Conservation (phyloP, 164 flowering plant species). For the Dillenia suffruticosa region DNA sequence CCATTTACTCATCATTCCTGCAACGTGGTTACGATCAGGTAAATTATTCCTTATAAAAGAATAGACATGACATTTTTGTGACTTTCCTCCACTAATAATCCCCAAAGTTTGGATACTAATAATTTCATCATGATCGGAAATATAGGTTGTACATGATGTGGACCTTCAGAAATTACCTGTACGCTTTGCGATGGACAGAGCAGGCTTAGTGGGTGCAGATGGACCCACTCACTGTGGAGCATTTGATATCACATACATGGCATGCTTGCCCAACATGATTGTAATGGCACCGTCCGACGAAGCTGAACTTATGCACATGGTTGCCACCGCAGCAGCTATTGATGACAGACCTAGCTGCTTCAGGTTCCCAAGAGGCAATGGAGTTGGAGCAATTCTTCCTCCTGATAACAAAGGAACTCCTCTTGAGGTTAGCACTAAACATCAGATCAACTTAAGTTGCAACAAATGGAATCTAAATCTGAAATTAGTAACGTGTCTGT, state of each 20-base stretch:
- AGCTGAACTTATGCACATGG: slow-evolving; percentile 87
- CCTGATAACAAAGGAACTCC: slow-evolving; percentile 70
- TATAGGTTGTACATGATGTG: slow-evolving; percentile 88
- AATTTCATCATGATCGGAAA: background rate
- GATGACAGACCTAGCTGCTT: slow-evolving; percentile 92
- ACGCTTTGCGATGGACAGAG: slow-evolving; percentile 84
- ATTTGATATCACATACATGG: slow-evolving; percentile 90
- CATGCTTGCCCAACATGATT: slow-evolving; percentile 92
- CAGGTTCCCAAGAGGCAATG: slow-evolving; percentile 90
- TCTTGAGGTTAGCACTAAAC: slow-evolving; percentile 53
- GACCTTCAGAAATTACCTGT: slow-evolving; percentile 94
- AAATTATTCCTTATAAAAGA: background rate
- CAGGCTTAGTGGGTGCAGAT: slow-evolving; percentile 94
- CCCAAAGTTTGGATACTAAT: background rate
- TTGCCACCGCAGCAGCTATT: slow-evolving; percentile 85
- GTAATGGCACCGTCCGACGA: slow-evolving; percentile 97
- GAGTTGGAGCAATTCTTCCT: slow-evolving; percentile 61
- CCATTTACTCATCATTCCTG: slow-evolving; percentile 86
- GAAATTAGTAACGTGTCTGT: background rate
- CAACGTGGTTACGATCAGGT: slow-evolving; percentile 97
- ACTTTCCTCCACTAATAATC: background rate
- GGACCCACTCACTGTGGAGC: slow-evolving; percentile 99
- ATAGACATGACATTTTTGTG: background rate
- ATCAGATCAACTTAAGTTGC: background rate
- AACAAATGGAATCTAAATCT: background rate